phyloP scores from a whole-genome alignment of 164 flowering plant species.

The Berberis thunbergii region DNA sequence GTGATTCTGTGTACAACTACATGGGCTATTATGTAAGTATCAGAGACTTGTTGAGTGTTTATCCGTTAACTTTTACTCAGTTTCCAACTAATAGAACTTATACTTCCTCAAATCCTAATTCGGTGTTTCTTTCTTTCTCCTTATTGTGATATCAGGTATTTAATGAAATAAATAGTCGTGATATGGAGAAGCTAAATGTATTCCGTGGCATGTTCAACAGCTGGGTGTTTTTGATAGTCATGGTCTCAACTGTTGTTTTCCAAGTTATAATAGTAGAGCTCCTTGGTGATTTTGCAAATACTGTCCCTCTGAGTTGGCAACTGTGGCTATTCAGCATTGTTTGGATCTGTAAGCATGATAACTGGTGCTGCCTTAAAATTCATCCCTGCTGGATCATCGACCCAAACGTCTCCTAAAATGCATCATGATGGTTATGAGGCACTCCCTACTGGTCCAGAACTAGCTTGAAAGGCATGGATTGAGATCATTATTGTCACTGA shows the following conservation, averaged over 20 bases:
- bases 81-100: too few species aligned
- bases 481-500: not conserved
- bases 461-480: not conserved
- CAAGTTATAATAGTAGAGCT: conserved; percentile 4
- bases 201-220: conserved; percentile 7
- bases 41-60: too few species aligned
- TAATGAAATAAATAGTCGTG: conserved; percentile 10
- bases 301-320: conserved; percentile 7
- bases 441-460: conserved; percentile 8
- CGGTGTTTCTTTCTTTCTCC: not conserved
- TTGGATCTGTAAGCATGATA: conserved; percentile 6
- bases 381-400: conserved; percentile 5
- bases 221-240: conserved; percentile 7
- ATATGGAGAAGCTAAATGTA: conserved; percentile 11
- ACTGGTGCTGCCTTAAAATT: not conserved
- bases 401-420: not conserved
- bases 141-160: conserved; percentile 1
- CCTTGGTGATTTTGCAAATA: conserved; percentile 7
- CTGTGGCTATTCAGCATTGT: conserved; percentile 3
- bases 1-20: too few species aligned
- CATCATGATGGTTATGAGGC: conserved; percentile 8
- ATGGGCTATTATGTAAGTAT: too few species aligned
- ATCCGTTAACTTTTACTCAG: too few species aligned
- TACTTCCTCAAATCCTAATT: not conserved
- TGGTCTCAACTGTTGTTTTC: conserved; percentile 8